Evolutionary conservation across 192 early-diverging fungal species (phyloP), one percentile per base, ranked within the genome.

Genomic region (Umbelopsis sp.): DNA sequence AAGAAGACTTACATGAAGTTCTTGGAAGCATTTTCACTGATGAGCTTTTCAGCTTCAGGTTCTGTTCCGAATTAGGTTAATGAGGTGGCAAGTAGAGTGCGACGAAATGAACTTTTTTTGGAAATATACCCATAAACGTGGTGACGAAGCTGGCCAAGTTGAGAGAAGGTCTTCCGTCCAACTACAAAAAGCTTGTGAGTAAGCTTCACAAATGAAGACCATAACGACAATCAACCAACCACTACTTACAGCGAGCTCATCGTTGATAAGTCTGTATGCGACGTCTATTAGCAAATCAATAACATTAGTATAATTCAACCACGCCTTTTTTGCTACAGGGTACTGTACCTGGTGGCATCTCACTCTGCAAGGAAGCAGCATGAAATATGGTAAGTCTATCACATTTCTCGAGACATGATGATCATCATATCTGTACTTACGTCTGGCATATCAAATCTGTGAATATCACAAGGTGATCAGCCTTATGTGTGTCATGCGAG

Each of bases 121-220:
- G 46, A 21, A 25, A 48, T 47, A 12, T 25, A 64, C 53, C 74
- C 74, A 76, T 73, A 52, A 64, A 76, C 33, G 71, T 75, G 5
- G 91, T 91, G 25, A 95, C 91, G 77, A 91, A 93, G 35, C 87
- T 86, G 1, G 91, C 91, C 71, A 92, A 80, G 82, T 93, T 94
- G 68, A 90, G 81, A 53, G 80, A 80, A 46, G 93, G 93, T 49
- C 90, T 89, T 48, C 91, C 90, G 68, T 95, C 93, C 46, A 94
- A 81, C 78, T 87, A 78, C 16, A 84, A 75, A 58, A 37, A 41
- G 4, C 18, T n/a, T 49, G 18, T 20, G 48, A 49, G 20, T 20
- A 16, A 49, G 48, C 12, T 6, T 6, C 9, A 16, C 15, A 55
- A 46, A 47, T 18, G 5, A 6, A 4, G 6, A 6, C 5, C 37